These are phyloP conservation scores for Acer yangbiense DNA, from an alignment of 345 rosid species.

Conservation along the genomic window DNA sequence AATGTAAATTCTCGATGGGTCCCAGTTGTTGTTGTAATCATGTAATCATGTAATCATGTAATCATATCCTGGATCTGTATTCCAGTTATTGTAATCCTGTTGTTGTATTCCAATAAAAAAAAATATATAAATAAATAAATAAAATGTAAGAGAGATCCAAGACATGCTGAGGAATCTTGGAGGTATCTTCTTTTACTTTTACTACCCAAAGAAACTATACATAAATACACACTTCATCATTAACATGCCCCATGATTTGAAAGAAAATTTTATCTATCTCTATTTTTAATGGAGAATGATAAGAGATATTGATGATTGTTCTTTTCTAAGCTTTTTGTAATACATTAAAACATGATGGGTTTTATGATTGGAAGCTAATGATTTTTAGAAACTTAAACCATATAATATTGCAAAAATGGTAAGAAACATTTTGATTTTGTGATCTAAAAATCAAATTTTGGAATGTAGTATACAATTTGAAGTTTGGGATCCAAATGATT, in stretches of 20 bases:
- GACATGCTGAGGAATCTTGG: constrained; percentile 3
- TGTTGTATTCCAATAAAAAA: too few relatives aligned
- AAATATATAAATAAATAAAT: too few relatives aligned
- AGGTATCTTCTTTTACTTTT: neutral
- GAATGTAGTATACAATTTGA: too few relatives aligned
- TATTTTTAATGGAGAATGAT: too few relatives aligned
- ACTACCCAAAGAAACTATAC: neutral
- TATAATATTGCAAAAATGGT: neutral
- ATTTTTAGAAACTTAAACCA: neutral
- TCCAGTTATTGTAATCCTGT: too few relatives aligned
- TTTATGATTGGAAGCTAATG: constrained; percentile 22
- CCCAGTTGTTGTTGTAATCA: too few relatives aligned
- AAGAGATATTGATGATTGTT: neutral
- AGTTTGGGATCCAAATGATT: too few relatives aligned
- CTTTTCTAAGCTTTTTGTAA: neutral
- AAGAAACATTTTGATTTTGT: too few relatives aligned
- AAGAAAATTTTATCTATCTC: neutral
- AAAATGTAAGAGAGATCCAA: constrained; percentile 8
- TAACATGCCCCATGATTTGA: neutral
- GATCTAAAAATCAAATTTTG: too few relatives aligned
- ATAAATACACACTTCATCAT: neutral
- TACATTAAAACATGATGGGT: constrained; percentile 16
- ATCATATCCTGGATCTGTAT: too few relatives aligned
- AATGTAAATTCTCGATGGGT: too few relatives aligned
- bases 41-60: too few relatives aligned